Evolutionary conservation across 1,139 yeast species (phyloP), one percentile per base, ranked within the genome.

Genomic region (Geotrichum siamense): DNA sequence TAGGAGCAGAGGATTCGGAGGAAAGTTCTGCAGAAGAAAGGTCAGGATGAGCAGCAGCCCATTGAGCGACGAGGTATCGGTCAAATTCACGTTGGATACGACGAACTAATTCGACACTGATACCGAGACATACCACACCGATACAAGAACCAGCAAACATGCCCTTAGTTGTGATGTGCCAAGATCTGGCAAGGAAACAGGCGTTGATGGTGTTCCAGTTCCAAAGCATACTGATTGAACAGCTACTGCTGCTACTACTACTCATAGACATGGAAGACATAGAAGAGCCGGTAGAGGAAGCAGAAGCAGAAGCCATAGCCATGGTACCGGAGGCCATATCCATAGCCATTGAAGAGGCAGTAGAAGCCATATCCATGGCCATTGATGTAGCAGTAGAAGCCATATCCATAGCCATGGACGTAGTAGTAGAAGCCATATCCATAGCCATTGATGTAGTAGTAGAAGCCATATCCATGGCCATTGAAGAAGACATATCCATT

Each of bases 111-210:
- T 78, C 80, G 9, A 78, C 67, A 5, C 74, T 71, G 38, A 79
- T 60, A 3, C 76, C 79, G 52, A 81, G 62, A 32, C 73, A 64
- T 55, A 79, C 74, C 3, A 78, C 75, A 10, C 85, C 86, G 30
- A 80, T 67, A 61, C 86, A 80, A 0, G 83, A 70, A 6, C 85
- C 86, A 3, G 83, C 86, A 66, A 80, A 79, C 62, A 70, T 76
- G 2, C 79, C 80, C 39, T 62, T 63, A 1, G 78, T 64, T n/a
- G 61, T 68, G 31, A 77, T 75, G 50, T 78, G 83, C 87, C 87
- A 80, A 19, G 78, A 63, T 38, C 61, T 19, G 3, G 83, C 70
- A 48, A 80, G 66, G 54, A 80, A 79, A 56, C 86, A 79, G 1
- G 79, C 61, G 53, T 79, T 79, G 27, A 79, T 68, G 0, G 83